Evolutionary conservation across 768 basidiomycete species (phyloP).

Genomic region (Lepiota brunneoincarnata): DNA sequence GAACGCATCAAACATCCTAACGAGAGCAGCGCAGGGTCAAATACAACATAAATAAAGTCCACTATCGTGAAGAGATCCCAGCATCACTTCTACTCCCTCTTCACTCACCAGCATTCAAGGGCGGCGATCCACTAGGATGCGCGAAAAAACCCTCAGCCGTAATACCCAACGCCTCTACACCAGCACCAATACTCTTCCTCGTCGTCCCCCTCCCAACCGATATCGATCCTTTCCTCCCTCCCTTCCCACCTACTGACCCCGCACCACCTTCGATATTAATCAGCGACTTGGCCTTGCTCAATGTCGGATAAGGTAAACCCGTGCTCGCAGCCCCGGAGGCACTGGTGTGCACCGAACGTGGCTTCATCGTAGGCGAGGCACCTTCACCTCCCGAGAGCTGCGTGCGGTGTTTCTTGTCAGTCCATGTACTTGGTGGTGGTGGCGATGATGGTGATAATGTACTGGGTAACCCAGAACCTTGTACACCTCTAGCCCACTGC

Average conservation of each 20-base stretch:
- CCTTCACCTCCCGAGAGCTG: constrained; percentile 20
- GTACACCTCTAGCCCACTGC: constrained; percentile 7
- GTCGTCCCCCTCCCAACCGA: constrained; percentile 61
- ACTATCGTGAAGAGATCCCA: too few relatives aligned
- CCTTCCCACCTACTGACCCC: constrained; percentile 20
- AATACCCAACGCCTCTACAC: constrained; percentile 72
- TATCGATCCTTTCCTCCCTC: constrained; percentile 14
- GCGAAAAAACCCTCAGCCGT: constrained; percentile 79
- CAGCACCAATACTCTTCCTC: constrained; percentile 64
- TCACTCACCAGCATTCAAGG: constrained; percentile 15
- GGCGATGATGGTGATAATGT: constrained; percentile 5
- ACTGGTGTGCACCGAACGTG: constrained; percentile 22
- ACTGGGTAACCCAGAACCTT: not conserved
- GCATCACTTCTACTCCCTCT: not conserved
- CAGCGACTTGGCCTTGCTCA: constrained; percentile 50
- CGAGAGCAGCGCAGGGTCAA: too few relatives aligned
- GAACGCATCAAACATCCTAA: not conserved
- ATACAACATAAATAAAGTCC: not conserved
- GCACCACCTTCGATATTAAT: constrained; percentile 59
- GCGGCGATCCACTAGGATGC: constrained; percentile 42
- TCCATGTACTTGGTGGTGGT: constrained; percentile 38
- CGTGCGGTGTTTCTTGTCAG: constrained; percentile 22
- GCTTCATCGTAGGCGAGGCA: constrained; percentile 4
- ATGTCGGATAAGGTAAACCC: constrained; percentile 22
- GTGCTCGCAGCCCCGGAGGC: constrained; percentile 17